Percentiles rank a stretch among this genome's conserved stretches.
Conservation (phyloP, 192 early-diverging fungal species). For the Entomortierella lignicola region DNA sequence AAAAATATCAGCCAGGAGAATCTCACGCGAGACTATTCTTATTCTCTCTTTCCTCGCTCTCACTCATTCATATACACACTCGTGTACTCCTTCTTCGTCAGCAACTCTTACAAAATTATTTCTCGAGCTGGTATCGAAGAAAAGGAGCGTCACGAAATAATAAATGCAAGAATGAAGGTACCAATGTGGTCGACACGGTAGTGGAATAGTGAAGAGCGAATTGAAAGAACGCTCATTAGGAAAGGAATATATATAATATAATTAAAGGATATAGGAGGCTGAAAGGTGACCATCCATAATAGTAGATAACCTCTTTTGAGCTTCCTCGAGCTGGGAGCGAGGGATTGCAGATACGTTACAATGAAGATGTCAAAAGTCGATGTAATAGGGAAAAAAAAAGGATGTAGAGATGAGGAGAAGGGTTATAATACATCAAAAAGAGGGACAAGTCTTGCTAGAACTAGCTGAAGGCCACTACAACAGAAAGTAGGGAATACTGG, state of each 20-base stretch:
- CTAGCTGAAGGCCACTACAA: constrained; percentile 1
- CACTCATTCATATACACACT: background rate
- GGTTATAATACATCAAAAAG: background rate
- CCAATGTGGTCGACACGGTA: no score
- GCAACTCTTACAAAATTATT: background rate
- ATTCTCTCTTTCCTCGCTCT: background rate
- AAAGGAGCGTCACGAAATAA: background rate
- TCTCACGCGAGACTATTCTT: constrained; percentile 2
- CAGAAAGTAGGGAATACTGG: constrained; percentile 8
- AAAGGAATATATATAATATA: no score
- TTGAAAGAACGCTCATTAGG: no score
- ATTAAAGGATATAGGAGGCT: no score
- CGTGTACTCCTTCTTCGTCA: background rate
- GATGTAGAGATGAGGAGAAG: constrained; percentile 4
- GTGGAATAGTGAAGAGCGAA: no score
- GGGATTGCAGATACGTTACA: background rate
- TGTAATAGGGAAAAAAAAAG: no score
- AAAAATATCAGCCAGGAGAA: background rate
- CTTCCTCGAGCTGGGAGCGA: background rate
- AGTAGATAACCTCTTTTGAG: background rate
- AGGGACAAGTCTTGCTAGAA: background rate
- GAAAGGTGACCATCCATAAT: no score
- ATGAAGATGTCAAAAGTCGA: background rate
- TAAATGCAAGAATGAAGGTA: no score
- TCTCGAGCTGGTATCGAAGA: background rate